phyloP scores from a whole-genome alignment of 768 basidiomycete species.

The Pulveroboletus sp. region DNA sequence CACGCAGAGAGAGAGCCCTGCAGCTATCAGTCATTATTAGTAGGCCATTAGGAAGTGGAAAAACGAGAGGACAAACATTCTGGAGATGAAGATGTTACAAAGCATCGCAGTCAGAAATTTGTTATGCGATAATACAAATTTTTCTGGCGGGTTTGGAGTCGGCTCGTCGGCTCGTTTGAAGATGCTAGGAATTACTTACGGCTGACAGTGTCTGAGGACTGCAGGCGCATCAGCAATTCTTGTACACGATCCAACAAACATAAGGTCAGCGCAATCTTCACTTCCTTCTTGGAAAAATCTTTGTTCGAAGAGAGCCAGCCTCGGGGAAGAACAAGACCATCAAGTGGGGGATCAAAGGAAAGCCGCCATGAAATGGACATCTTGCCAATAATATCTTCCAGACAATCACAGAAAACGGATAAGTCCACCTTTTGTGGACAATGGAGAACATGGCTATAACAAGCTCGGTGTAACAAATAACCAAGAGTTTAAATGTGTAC shows the following conservation, averaged over 20 bases:
- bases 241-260: slow-evolving; percentile 19
- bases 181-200: slow-evolving; percentile 20
- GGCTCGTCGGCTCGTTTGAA: background rate
- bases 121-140: slow-evolving; percentile 5
- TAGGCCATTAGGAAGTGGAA: background rate
- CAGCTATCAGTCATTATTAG: slow-evolving; percentile 36
- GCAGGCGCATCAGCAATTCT: slow-evolving; percentile 28
- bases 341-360: slow-evolving; percentile 24
- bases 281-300: slow-evolving; percentile 16
- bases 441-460: slow-evolving; percentile 43
- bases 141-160: background rate
- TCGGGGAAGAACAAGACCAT: slow-evolving; percentile 51
- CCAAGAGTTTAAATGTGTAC: background rate
- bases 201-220: slow-evolving; percentile 22
- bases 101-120: slow-evolving; percentile 17
- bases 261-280: slow-evolving; percentile 40
- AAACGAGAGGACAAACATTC: slow-evolving; percentile 39
- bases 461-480: slow-evolving; percentile 24
- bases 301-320: slow-evolving; percentile 42
- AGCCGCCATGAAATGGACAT: slow-evolving; percentile 36
- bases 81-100: slow-evolving; percentile 41
- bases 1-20: slow-evolving; percentile 46
- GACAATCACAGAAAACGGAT: slow-evolving; percentile 46
- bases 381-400: slow-evolving; percentile 47
- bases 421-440: slow-evolving; percentile 40